Conservation (phyloP, 441 rosid species). For the Populus trichocarpa region DNA sequence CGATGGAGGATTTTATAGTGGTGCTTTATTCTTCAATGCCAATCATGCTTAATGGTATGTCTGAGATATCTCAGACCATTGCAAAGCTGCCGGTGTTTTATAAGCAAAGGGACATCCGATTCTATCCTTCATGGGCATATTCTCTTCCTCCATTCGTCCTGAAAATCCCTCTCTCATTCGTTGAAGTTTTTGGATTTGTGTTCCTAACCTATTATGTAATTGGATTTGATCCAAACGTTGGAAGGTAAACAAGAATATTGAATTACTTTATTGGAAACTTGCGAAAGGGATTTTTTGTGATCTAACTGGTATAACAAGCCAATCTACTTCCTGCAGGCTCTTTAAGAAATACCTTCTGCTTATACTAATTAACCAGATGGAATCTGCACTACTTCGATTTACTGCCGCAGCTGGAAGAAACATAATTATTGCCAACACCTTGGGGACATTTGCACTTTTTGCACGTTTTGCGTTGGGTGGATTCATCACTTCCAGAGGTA, state of each 20-base stretch:
- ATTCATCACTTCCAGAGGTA: too few species aligned
- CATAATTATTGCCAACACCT: too few species aligned
- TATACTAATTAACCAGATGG: too few species aligned
- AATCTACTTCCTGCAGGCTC: not conserved
- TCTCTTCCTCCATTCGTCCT: slow-evolving; percentile 76
- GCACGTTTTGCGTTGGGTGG: too few species aligned
- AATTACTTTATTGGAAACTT: not conserved
- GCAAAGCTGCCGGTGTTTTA: slow-evolving; percentile 79
- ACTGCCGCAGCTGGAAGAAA: too few species aligned
- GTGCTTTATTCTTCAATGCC: slow-evolving; percentile 59
- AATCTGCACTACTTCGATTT: too few species aligned
- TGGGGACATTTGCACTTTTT: too few species aligned
- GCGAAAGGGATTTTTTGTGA: not conserved
- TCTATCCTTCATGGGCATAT: slow-evolving; percentile 80
- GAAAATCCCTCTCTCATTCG: slow-evolving; percentile 60
- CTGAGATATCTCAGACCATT: slow-evolving; percentile 72
- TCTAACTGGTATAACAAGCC: not conserved
- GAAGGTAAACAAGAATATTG: slow-evolving; percentile 40
- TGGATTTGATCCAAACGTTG: slow-evolving; percentile 68
- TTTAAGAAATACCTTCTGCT: too few species aligned
- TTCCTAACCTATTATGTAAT: slow-evolving; percentile 66
- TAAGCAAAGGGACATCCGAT: slow-evolving; percentile 74
- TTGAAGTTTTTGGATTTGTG: slow-evolving; percentile 66
- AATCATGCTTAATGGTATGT: slow-evolving; percentile 71
- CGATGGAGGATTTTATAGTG: slow-evolving; percentile 59